Evolutionary conservation across 371 early-diverging fungal genomes (phyloP).

Genomic region (Circinella umbellata): DNA sequence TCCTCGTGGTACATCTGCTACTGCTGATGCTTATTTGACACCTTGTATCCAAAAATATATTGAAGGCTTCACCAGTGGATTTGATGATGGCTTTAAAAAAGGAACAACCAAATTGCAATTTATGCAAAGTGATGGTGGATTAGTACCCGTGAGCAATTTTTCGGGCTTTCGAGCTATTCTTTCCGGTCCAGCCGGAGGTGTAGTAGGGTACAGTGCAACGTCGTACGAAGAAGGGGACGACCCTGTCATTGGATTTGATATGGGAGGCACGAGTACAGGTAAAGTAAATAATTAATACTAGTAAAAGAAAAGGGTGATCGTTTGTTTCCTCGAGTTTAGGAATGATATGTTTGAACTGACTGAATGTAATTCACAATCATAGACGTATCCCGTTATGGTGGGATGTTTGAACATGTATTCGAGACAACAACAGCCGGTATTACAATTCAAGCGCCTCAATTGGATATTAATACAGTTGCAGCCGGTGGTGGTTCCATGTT

Average conservation of each 20-base stretch:
- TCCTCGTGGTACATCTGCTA: conserved; percentile 89
- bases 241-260: conserved; percentile 95
- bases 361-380: not conserved
- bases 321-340: not conserved
- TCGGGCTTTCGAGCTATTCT: conserved; percentile 90
- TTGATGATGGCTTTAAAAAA: conserved; percentile 71
- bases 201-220: conserved; percentile 92
- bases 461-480: conserved; percentile 95
- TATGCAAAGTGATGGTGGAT: conserved; percentile 97
- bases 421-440: conserved; percentile 95
- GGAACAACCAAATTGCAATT: conserved; percentile 81
- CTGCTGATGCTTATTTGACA: conserved; percentile 93
- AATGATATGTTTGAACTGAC: not conserved
- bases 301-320: not conserved
- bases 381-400: conserved; percentile 94
- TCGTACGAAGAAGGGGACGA: conserved; percentile 62
- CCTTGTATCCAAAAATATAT: conserved; percentile 89
- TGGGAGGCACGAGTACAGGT: conserved; percentile 94
- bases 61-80: conserved; percentile 82
- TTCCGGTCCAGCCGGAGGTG: conserved; percentile 96
- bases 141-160: conserved; percentile 84
- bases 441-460: conserved; percentile 93
- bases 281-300: too few species aligned
- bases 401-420: conserved; percentile 90
- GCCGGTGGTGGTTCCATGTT: conserved; percentile 97